phyloP scores from a whole-genome alignment of 2,329 filamentous ascomycete species.

The Dactylellina sp. region DNA sequence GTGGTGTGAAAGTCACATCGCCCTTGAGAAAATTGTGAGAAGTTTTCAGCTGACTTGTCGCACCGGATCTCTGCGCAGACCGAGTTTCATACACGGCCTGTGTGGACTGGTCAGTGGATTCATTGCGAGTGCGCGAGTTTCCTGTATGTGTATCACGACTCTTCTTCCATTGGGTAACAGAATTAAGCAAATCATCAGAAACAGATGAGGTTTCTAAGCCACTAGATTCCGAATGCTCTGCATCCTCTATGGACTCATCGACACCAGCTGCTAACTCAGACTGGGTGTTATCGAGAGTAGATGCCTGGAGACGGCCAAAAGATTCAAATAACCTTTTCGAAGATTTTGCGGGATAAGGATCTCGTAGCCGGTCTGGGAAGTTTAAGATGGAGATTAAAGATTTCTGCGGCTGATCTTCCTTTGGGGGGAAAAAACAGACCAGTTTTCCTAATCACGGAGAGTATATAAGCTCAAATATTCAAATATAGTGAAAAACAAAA shows the following conservation, averaged over 20 bases:
- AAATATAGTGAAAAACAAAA: neutral
- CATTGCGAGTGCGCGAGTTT: constrained; percentile 33
- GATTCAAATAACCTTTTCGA: constrained; percentile 71
- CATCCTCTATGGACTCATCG: constrained; percentile 43
- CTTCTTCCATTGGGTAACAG: constrained; percentile 36
- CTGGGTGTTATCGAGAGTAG: constrained; percentile 65
- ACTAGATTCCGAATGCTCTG: constrained; percentile 36
- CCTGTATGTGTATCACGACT: constrained; percentile 22
- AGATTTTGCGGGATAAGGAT: constrained; percentile 56
- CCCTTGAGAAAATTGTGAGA: constrained; percentile 40
- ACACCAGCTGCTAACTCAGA: constrained; percentile 5
- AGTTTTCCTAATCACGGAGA: constrained; percentile 66
- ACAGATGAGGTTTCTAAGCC: constrained; percentile 35
- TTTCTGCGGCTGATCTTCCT: constrained; percentile 71
- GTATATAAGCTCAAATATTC: neutral
- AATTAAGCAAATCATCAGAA: constrained; percentile 43
- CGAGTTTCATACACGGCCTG: constrained; percentile 40
- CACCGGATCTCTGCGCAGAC: constrained; percentile 37
- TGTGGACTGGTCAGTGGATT: constrained; percentile 43
- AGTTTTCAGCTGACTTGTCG: constrained; percentile 42
- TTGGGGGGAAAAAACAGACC: constrained; percentile 77
- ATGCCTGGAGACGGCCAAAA: constrained; percentile 72
- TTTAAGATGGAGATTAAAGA: constrained; percentile 68
- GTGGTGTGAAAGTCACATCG: constrained; percentile 24
- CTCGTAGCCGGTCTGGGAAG: constrained; percentile 66